phyloP scores from a whole-genome alignment of 495 filamentous ascomycete species.

The Penicillium simplicissimum region DNA sequence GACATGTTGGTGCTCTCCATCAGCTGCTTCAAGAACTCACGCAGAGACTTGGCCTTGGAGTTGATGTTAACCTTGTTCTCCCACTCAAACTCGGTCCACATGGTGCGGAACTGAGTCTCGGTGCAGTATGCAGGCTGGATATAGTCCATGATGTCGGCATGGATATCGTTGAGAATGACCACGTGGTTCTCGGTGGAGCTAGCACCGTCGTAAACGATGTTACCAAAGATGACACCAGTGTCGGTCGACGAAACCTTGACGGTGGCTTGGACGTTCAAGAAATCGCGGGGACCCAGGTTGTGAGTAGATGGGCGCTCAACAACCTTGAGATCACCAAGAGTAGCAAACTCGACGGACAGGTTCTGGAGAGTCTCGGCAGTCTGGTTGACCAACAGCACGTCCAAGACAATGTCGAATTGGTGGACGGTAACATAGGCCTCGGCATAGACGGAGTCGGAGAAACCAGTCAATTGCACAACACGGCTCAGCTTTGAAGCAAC shows the following conservation, averaged over 20 bases:
- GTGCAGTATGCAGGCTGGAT: conserved; percentile 96
- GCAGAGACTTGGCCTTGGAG: conserved; percentile 87
- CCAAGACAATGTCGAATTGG: conserved; percentile 98
- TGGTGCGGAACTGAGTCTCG: conserved; percentile 97
- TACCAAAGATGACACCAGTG: conserved; percentile 98
- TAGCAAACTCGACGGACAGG: conserved; percentile 96
- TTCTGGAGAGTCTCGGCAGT: conserved; percentile 97
- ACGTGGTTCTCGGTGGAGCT: conserved; percentile 95
- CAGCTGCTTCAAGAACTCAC: conserved; percentile 90
- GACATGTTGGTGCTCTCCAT: conserved; percentile 99
- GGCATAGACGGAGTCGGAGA: conserved; percentile 97
- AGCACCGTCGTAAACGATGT: conserved; percentile 96
- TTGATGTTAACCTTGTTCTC: conserved; percentile 99
- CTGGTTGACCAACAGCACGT: conserved; percentile 97
- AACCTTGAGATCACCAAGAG: conserved; percentile 95
- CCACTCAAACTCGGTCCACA: conserved; percentile 99
- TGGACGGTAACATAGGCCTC: conserved; percentile 99
- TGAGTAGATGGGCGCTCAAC: conserved; percentile 95
- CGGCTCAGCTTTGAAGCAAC: conserved; percentile 90
- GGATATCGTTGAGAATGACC: conserved; percentile 97
- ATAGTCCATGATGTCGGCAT: conserved; percentile 99
- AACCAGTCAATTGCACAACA: conserved; percentile 96
- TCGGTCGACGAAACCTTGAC: conserved; percentile 99
- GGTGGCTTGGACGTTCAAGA: conserved; percentile 97
- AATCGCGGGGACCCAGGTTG: conserved; percentile 92